Conservation (phyloP, 352 stramenopile genomes). For the Phytophthora europaea region DNA sequence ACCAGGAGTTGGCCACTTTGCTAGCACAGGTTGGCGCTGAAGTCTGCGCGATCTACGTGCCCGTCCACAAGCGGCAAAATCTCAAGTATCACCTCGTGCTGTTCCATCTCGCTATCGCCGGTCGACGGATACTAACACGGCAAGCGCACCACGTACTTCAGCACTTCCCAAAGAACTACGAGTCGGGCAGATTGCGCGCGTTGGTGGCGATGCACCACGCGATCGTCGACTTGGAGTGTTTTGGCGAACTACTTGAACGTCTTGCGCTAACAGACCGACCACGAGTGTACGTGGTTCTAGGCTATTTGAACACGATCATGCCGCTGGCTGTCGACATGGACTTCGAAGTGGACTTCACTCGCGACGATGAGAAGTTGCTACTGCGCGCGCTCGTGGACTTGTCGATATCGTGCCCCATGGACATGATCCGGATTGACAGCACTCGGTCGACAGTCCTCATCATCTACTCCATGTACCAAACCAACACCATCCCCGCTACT, state of each 20-base stretch:
- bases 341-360: slow-evolving; percentile 77
- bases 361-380: slow-evolving; percentile 71
- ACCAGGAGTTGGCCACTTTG: slow-evolving; percentile 52
- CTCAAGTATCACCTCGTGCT: slow-evolving; percentile 80
- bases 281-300: slow-evolving; percentile 56
- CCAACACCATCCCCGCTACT: slow-evolving; percentile 59
- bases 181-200: slow-evolving; percentile 59
- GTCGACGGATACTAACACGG: slow-evolving; percentile 45
- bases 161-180: slow-evolving; percentile 79
- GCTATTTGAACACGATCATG: slow-evolving; percentile 73
- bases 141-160: slow-evolving; percentile 73
- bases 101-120: slow-evolving; percentile 72
- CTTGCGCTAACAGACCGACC: slow-evolving; percentile 49
- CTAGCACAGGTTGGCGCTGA: slow-evolving; percentile 66
- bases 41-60: slow-evolving; percentile 78
- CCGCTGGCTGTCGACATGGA: slow-evolving; percentile 74
- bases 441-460: slow-evolving; percentile 68
- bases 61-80: slow-evolving; percentile 71
- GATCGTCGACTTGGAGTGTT: slow-evolving; percentile 75
- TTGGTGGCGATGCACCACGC: slow-evolving; percentile 66
- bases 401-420: slow-evolving; percentile 70
- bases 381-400: slow-evolving; percentile 71
- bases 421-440: slow-evolving; percentile 80
- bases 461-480: slow-evolving; percentile 86
- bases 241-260: slow-evolving; percentile 68